Base-by-base conservation (phyloP, 306 rosid species). In the Trifolium repens region DNA sequence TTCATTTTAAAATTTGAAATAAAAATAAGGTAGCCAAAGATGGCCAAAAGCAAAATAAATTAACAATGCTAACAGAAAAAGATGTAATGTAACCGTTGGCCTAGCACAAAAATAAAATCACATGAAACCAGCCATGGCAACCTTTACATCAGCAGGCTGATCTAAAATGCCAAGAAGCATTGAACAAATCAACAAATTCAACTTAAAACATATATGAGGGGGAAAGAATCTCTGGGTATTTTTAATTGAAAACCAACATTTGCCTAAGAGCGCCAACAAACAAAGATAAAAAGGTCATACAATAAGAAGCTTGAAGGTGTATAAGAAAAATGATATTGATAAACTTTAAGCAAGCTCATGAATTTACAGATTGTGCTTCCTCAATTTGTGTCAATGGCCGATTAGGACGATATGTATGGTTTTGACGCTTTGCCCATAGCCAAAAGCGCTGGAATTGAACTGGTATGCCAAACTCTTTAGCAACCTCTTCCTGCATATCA, bases 341-440 rank as follows among this genome's bases (percentile, higher is more conserved):
- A 63, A 70, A 17, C 39, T 70, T 27, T 30, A 16, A 46, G 81
- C 39, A 72, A 78, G 76, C 50, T 78, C 67, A 69, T 71, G 71
- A 81, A 73, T 43, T 80, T 86, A 93, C 96, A 55, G 90, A 80
- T 85, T 89, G 96, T 65, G 88, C 58, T 89, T 91, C 96, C 77
- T 90, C 96, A 58, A 77, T 19, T 37, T 79, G 86, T 9, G 89
- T 91, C 85, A 89, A 78, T 78, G 91, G 98, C 53, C 96, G 85
- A 67, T 82, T 83, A 52, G 96, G 98, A 64, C 98, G 93, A 80
- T 93, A 93, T 4, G 98, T 91, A 69, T 89, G 90, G 79, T 93
- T 93, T 73, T 85, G 89, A 19, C 96, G 93, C 86, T 88, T 88
- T 16, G 89, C 98, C 98, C 98, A 93, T 52, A 93, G 49, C 98